Evolutionary conservation across 1,139 yeast genomes (phyloP), one percentile per base, ranked within the genome.

Genomic region (Geotrichum phurueaensis): DNA sequence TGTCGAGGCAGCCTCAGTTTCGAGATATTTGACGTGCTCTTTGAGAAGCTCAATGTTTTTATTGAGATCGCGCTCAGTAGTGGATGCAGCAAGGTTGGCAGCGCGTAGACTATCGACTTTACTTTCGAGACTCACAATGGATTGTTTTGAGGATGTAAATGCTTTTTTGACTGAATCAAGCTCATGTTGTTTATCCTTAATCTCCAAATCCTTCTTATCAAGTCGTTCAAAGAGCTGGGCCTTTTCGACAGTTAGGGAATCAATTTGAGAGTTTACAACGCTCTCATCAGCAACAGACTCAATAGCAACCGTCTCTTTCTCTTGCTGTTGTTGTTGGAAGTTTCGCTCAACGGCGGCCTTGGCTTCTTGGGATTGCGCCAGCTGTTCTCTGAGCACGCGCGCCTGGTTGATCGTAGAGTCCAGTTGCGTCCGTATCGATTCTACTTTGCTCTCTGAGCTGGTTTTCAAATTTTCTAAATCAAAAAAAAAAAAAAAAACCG

Each of bases 161-260:
- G 81, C 75, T 18, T 76, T 74, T 36, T 83, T 79, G 48, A 85
- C 70, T 23, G 74, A 73, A 54, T 79, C 81, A n/a, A 84, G 72
- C 56, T 85, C 84, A 13, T 75, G 76, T 58, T 80, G 81, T 53
- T 83, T 73, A 18, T 76, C 77, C 48, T 77, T 75, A 50, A 81
- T 71, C 64, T 84, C 87, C 31, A 73, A 75, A 73, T 75, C 78
- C 65, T 78, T 79, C 61, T 76, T 73, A 58, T 77, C 81, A 12
- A 81, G 62, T 27, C 78, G 65, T 56, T 77, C 81, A 51, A 78
- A 66, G 0, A 76, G 70, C 15, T 73, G 73, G 12, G 75, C 70
- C 54, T 79, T 79, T 52, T 80, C 82, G 13, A 71, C 70, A 13
- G 63, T 54, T 2, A 66, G 56, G 2, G 62, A 53, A 5, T 68